phyloP scores from a whole-genome alignment of 2,329 filamentous ascomycete genomes.

The Pestalotiopsis sp. region DNA sequence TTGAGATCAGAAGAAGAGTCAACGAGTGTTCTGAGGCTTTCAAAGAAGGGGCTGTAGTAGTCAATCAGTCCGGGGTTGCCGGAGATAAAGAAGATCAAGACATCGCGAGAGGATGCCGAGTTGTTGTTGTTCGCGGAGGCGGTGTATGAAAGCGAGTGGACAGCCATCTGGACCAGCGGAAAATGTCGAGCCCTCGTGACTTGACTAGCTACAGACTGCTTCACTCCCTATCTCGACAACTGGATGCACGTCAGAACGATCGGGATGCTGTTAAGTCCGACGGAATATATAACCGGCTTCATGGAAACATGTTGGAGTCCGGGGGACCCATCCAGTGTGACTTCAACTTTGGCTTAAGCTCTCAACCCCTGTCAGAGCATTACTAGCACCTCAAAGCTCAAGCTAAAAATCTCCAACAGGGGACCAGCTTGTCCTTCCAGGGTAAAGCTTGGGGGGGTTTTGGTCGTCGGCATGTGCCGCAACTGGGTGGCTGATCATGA shows the following conservation, averaged over 20 bases:
- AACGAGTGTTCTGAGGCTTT: constrained; percentile 56
- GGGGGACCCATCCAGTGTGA: neutral
- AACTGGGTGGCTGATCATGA: neutral
- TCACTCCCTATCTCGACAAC: neutral
- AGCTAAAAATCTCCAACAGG: neutral
- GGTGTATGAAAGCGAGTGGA: constrained; percentile 21
- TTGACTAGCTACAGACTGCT: neutral
- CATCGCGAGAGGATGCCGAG: constrained; percentile 21
- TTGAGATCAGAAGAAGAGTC: constrained; percentile 34
- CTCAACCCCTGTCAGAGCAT: neutral
- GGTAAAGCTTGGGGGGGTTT: neutral
- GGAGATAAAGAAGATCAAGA: constrained; percentile 72
- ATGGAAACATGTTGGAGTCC: neutral
- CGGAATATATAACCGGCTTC: neutral
- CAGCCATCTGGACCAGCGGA: constrained; percentile 8
- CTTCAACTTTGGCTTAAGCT: neutral
- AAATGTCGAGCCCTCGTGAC: neutral
- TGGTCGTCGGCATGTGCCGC: neutral
- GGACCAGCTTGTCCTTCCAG: neutral
- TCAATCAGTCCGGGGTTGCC: constrained; percentile 77
- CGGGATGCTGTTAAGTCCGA: neutral
- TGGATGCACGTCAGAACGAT: neutral
- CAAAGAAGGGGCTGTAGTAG: constrained; percentile 73
- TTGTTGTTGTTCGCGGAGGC: constrained; percentile 7
- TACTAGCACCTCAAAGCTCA: neutral